These are phyloP conservation scores for Phlebopus sp. DNA, from an alignment of 1,284 basidiomycete species.

Conservation along the genomic window DNA sequence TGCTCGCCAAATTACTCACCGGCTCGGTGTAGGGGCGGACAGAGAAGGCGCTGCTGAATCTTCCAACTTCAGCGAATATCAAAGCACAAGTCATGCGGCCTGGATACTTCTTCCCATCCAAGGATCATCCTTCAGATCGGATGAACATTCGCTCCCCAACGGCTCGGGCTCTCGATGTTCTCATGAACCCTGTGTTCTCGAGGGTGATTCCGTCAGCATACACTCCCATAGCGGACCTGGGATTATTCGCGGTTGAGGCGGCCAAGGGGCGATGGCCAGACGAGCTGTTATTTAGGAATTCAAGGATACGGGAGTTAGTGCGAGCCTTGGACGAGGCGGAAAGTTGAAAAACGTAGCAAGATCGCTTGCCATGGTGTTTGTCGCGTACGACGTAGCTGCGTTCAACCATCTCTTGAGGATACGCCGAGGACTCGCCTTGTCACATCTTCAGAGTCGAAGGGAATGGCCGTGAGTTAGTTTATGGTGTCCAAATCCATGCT, in stretches of 20 bases:
- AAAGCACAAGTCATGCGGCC: slow-evolving; percentile 15
- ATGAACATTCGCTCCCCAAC: slow-evolving; percentile 4
- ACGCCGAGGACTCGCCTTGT: not conserved
- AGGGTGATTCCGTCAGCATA: slow-evolving; percentile 15
- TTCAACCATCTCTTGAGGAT: too few species aligned
- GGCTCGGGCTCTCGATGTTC: slow-evolving; percentile 1
- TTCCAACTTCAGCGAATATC: slow-evolving; percentile 6
- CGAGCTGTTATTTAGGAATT: slow-evolving; percentile 22
- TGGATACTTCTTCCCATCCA: slow-evolving; percentile 16
- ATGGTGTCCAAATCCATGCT: slow-evolving; percentile 4
- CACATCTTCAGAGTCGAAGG: too few species aligned
- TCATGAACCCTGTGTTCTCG: slow-evolving; percentile 4
- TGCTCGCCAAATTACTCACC: not conserved
- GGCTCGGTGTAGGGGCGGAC: slow-evolving; percentile 3
- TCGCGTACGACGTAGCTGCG: too few species aligned
- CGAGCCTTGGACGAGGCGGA: not conserved
- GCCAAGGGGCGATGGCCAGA: slow-evolving; percentile 33
- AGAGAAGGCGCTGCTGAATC: slow-evolving; percentile 10
- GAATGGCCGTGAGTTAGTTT: too few species aligned
- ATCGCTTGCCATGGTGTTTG: too few species aligned
- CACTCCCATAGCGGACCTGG: slow-evolving; percentile 24
- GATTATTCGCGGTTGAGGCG: slow-evolving; percentile 25
- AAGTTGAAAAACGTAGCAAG: not conserved
- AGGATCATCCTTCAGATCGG: slow-evolving; percentile 10
- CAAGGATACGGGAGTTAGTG: slow-evolving; percentile 22